These are phyloP conservation scores for Metarhizium brunneum DNA, from an alignment of 2,329 filamentous ascomycete species.

Conservation along the genomic window DNA sequence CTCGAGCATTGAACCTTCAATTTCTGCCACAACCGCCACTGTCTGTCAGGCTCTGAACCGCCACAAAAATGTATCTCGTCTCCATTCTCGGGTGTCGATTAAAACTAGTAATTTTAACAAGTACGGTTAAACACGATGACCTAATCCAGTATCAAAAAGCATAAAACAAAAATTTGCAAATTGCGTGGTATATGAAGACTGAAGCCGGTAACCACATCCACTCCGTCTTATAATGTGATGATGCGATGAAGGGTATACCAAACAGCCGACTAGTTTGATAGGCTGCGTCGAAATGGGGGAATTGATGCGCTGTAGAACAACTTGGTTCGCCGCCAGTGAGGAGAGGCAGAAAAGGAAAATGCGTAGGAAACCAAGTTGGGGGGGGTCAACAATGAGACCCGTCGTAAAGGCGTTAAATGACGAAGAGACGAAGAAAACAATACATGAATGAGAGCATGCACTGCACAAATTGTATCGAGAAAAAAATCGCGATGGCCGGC, in stretches of 20 bases:
- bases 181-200: background rate
- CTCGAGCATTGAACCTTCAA: background rate
- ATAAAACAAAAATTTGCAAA: background rate
- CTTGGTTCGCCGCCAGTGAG: background rate
- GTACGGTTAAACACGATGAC: background rate
- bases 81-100: background rate
- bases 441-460: background rate
- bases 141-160: background rate
- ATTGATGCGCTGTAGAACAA: background rate
- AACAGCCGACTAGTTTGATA: constrained; percentile 8
- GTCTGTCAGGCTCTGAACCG: background rate
- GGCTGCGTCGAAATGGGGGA: background rate
- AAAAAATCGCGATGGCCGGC: constrained; percentile 2
- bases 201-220: background rate
- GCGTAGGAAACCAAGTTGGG: background rate
- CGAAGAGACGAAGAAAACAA: background rate
- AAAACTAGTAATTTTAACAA: background rate
- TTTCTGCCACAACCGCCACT: background rate
- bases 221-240: constrained; percentile 2
- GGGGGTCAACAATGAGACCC: background rate
- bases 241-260: constrained; percentile 17
- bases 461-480: constrained; percentile 1
- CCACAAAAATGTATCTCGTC: background rate
- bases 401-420: constrained; percentile 3
- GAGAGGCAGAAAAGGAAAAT: background rate